phyloP scores from a whole-genome alignment of 2,329 filamentous ascomycete genomes.

The Apiospora koreana region DNA sequence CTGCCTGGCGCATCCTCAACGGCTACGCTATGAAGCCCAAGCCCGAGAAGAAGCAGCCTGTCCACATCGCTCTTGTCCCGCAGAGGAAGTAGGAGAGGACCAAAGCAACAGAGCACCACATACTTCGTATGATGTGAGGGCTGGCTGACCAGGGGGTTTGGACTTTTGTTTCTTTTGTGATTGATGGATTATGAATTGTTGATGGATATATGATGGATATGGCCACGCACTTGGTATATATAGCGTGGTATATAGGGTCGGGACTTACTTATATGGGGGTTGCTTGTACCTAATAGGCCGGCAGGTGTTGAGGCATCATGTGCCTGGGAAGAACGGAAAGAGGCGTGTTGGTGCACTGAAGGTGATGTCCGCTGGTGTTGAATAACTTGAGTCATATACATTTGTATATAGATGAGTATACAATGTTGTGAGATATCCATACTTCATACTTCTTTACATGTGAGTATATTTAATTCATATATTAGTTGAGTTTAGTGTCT shows the following conservation, averaged over 20 bases:
- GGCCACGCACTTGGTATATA: background rate
- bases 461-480: too few species aligned
- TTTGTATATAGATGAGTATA: background rate
- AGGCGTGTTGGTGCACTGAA: background rate
- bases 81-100: background rate
- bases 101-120: background rate
- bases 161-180: background rate
- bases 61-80: slow-evolving; percentile 11
- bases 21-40: slow-evolving; percentile 66
- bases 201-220: background rate
- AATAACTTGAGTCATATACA: background rate
- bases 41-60: slow-evolving; percentile 15
- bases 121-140: background rate
- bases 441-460: too few species aligned
- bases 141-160: background rate
- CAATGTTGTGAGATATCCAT: background rate
- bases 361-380: background rate
- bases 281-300: background rate
- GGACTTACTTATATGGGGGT: background rate
- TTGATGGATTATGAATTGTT: background rate
- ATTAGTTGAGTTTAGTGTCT: too few species aligned
- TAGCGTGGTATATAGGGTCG: background rate
- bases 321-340: background rate
- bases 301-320: background rate
- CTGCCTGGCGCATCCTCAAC: slow-evolving; percentile 62